Base-by-base conservation (phyloP, 805 yeast genomes). In the Sugiyamaella floridensis region DNA sequence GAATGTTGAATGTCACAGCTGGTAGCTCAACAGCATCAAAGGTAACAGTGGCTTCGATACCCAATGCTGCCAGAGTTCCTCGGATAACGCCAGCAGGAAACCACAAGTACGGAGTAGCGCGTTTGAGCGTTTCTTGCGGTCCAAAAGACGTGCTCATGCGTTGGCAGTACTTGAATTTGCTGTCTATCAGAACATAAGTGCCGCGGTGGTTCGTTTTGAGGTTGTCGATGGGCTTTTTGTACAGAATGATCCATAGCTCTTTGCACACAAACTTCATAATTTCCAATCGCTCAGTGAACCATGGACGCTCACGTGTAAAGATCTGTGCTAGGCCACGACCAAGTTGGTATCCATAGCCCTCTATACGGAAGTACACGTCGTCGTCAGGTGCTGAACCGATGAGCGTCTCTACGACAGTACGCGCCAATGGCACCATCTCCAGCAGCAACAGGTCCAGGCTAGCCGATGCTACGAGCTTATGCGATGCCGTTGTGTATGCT, bases 191-290 rank as follows among this genome's bases (percentile, higher is more conserved):
- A 22, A 89, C 92, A 67, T 81, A 87, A 0, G 90, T 86, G 6
- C 93, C 85, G 40, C 95, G 71, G 66, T 93, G 97, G 65, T 93
- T 93, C 1, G 99, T 93, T 56, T 95, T 79, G 54, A 93, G 74
- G 60, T 89, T 89, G 66, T 90, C 97, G 74, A 93, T 87, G 66
- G 86, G 97, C 68, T 89, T 92, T 40, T 82, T 80, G 69, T 81
- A 89, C 28, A 92, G 65, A 50, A 77, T 70, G 60, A 79, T 82
- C 98, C 98, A 93, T 28, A 90, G 85, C 60, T 90, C 97, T 45
- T 95, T 78, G 66, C 98, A 90, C 4, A 93, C 79, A 66, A 88
- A 89, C 69, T 92, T 92, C 88, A 93, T 87, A 41, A 92, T 78
- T 58, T 87, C 90, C 40, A 92, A 69, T 11, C 86, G 75, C 55